Base-by-base conservation (phyloP, 2,329 filamentous ascomycete genomes). In the Grosmannia penicillata region DNA sequence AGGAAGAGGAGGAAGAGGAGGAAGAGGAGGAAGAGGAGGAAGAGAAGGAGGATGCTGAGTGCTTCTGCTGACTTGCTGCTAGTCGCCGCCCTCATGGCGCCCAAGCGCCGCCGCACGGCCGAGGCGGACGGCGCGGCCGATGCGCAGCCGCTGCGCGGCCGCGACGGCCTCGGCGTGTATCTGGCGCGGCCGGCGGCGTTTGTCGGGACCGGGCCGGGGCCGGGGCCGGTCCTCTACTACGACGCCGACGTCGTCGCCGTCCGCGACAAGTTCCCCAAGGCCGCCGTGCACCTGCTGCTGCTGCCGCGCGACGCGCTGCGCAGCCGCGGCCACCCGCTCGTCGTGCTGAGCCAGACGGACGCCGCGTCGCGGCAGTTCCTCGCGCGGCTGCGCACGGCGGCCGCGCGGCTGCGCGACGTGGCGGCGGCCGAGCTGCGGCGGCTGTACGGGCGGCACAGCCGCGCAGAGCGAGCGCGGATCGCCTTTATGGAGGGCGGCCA, bases 251-350 rank as follows among this genome's bases (percentile, higher is more conserved):
- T 80, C 47, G 82, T 87, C 36, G 71, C 77, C 17, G 82, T 96
- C 55, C 70, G 78, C 49, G 91, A 98, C 60, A 64, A 75, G 44
- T 98, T 75, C 53, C 87, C 91, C 8, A 98, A 96, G 58, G 74
- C 82, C 4, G 75, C 72, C 4, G 66, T 95, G 4, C 91, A 98
- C 60, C 68, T 84, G 2, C 80, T 98, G 3, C 72, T 96, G n/a
- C 74, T 96, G 6, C 84, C 87, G 7, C 80, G 87, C 36, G 72
- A 80, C 29, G 52, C 65, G 5, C 76, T 94, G 48, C 26, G 41
- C 22, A 45, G 30, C 42, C 40, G 37, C 18, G 18, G 14, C 37
- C 39, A 38, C 23, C 36, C 36, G 4, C 68, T 78, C 23, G 77
- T 93, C 53, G 22, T 42, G 31, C 25, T 37, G 24, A 30, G 25